A percentile compares a stretch with the other conserved stretches of the same genome.
Conservation (phyloP, 192 early-diverging fungal species). For the Endogone sp. region DNA sequence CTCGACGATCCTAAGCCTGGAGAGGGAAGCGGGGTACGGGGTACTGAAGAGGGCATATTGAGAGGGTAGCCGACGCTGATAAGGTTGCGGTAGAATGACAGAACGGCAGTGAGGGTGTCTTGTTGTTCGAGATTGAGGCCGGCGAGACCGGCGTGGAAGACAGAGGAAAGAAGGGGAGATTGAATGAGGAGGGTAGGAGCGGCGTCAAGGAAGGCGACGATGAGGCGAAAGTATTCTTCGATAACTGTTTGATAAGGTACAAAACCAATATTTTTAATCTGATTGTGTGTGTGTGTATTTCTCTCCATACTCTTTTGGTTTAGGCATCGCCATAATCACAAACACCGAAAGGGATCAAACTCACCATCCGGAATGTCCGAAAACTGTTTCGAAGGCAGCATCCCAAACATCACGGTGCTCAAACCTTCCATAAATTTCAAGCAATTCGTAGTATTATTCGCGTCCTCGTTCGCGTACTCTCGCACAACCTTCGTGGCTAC, state of each 20-base stretch:
- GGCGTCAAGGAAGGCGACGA: slow-evolving; percentile 41
- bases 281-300: too few species aligned
- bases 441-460: slow-evolving; percentile 41
- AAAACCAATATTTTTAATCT: too few species aligned
- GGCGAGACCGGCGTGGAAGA: slow-evolving; percentile 61
- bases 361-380: slow-evolving; percentile 67
- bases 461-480: slow-evolving; percentile 55
- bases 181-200: slow-evolving; percentile 52
- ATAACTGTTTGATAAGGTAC: slow-evolving; percentile 46
- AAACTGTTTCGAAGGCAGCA: slow-evolving; percentile 45
- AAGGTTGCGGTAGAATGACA: slow-evolving; percentile 42
- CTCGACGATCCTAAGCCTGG: not conserved
- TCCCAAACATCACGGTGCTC: slow-evolving; percentile 60
- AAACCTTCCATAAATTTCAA: slow-evolving; percentile 58
- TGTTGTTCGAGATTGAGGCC: slow-evolving; percentile 52
- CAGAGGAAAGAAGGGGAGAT: slow-evolving; percentile 44
- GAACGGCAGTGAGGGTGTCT: slow-evolving; percentile 42
- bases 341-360: slow-evolving; percentile 14
- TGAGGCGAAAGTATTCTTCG: slow-evolving; percentile 72
- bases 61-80: slow-evolving; percentile 23
- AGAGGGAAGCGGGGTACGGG: slow-evolving; percentile 1
- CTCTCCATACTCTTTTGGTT: too few species aligned
- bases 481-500: slow-evolving; percentile 61
- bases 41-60: slow-evolving; percentile 9
- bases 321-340: too few species aligned